These are phyloP conservation scores for Teratosphaeriaceae sp. DNA, from an alignment of 2,329 filamentous ascomycete species.

Conservation along the genomic window DNA sequence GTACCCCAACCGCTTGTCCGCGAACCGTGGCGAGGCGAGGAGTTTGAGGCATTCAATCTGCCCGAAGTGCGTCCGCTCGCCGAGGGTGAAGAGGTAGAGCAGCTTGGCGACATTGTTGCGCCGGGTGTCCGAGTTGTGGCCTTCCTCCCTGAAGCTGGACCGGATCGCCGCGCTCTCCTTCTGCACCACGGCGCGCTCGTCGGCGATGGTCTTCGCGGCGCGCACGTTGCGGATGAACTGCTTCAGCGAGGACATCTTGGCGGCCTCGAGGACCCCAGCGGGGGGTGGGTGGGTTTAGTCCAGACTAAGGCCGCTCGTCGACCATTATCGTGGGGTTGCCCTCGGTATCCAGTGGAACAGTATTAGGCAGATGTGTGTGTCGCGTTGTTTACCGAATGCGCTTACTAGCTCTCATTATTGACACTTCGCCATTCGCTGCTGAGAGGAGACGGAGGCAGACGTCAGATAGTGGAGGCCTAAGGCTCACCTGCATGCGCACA, in stretches of 20 bases:
- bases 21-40: slow-evolving; percentile 91
- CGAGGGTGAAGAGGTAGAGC: slow-evolving; percentile 94
- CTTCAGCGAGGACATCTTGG: slow-evolving; percentile 45
- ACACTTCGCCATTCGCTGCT: too few species aligned
- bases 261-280: slow-evolving; percentile 4
- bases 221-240: slow-evolving; percentile 99
- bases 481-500: too few species aligned
- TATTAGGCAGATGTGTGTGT: background rate
- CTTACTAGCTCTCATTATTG: too few species aligned
- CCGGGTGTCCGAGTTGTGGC: slow-evolving; percentile 81
- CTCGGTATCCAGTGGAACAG: background rate
- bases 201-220: slow-evolving; percentile 96
- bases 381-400: too few species aligned
- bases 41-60: slow-evolving; percentile 99
- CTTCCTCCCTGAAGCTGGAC: slow-evolving; percentile 96
- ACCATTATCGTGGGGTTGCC: background rate
- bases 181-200: slow-evolving; percentile 95
- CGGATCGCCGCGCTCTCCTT: slow-evolving; percentile 98
- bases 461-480: too few species aligned
- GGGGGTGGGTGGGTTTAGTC: background rate
- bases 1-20: slow-evolving; percentile 94
- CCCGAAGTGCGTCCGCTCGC: slow-evolving; percentile 95
- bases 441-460: too few species aligned
- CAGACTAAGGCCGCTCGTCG: background rate
- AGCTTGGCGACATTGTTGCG: slow-evolving; percentile 99